Conservation (phyloP, 2,329 filamentous ascomycete species). For the Epichloe gansuensis region DNA sequence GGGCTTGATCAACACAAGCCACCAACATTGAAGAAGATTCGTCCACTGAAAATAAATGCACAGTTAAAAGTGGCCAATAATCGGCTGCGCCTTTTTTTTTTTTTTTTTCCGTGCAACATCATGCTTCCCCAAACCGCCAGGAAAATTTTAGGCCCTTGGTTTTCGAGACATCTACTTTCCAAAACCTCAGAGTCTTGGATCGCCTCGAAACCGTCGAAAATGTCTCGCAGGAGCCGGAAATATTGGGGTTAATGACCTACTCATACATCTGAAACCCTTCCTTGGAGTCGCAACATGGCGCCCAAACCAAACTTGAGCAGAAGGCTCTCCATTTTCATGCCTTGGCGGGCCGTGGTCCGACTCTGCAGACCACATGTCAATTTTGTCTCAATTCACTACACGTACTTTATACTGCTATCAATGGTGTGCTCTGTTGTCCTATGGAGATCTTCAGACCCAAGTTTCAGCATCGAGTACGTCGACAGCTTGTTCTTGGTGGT, state of each 20-base stretch:
- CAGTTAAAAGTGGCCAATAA: neutral
- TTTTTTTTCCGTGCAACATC: neutral
- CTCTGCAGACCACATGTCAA: constrained; percentile 33
- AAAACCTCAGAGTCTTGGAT: neutral
- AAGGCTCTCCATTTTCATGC: neutral
- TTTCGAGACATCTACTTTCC: neutral
- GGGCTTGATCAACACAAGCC: too few relatives aligned
- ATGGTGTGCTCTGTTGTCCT: constrained; percentile 47
- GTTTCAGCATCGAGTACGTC: constrained; percentile 40
- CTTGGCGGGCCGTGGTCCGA: neutral
- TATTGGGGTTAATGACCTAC: neutral
- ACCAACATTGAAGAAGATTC: too few relatives aligned
- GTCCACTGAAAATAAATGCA: too few relatives aligned
- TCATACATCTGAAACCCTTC: neutral
- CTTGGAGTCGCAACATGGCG: neutral
- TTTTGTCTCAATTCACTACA: constrained; percentile 53
- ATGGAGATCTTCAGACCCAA: constrained; percentile 41
- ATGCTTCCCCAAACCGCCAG: neutral
- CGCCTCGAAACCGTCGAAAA: neutral
- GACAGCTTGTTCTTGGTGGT: constrained; percentile 55
- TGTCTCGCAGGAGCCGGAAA: neutral
- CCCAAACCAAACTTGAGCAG: neutral
- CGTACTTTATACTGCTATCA: constrained; percentile 47
- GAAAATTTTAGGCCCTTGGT: neutral
- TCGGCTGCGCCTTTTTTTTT: neutral